Conservation (phyloP, 2,329 filamentous ascomycete genomes). For the Simplicillium sp. region DNA sequence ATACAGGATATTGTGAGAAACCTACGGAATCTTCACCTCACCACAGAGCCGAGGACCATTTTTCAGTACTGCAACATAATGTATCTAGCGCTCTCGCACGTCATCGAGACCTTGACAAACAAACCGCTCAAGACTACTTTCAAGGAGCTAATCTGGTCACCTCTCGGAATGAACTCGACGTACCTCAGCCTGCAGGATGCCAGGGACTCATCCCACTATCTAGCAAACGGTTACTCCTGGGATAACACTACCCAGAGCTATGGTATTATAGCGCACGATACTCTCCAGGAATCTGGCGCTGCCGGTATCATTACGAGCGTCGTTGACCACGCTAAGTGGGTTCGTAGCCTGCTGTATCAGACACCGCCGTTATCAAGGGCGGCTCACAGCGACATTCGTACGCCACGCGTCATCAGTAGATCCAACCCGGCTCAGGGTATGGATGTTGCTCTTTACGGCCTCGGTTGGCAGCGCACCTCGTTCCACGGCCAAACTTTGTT, state of each 20-base stretch:
- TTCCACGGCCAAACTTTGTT: background rate
- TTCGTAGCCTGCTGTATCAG: background rate
- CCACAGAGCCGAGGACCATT: no score
- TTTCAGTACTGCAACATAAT: no score
- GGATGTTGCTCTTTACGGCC: background rate
- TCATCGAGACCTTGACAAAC: no score
- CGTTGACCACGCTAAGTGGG: constrained; percentile 1
- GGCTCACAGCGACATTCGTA: background rate
- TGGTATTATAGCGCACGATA: background rate
- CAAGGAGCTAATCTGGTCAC: no score
- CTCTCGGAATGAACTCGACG: no score
- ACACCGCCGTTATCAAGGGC: background rate
- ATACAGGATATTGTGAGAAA: no score
- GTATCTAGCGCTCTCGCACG: no score
- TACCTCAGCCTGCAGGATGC: no score
- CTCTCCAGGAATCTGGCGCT: background rate
- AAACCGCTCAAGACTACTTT: no score
- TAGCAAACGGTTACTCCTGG: constrained; percentile 2
- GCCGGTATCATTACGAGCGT: constrained; percentile 3
- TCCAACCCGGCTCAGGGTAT: no score
- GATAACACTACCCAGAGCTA: background rate
- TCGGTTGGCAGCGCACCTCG: background rate
- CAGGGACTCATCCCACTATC: background rate
- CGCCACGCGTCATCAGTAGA: no score
- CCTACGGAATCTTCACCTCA: no score